Evolutionary conservation across 768 basidiomycete species (phyloP), one percentile per base, ranked within the genome.

Genomic region (Collybia sordida): DNA sequence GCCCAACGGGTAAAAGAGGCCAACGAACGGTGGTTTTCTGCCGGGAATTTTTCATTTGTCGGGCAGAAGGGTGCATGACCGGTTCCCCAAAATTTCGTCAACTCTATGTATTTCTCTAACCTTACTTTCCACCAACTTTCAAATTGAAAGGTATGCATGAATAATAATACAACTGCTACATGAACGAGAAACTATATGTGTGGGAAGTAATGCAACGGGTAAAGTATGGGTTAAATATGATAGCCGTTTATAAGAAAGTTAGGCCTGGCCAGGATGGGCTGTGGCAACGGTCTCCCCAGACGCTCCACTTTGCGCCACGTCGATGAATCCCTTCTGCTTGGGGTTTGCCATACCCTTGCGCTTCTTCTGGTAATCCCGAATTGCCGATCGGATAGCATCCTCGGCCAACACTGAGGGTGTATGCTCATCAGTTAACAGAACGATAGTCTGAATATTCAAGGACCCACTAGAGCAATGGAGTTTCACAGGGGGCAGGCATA

Each of bases 301-400:
- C 22, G 72, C 67, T 31, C 74, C 59, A 65, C 72, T 80, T 58
- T 86, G 85, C 0, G 85, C 69, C 35, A 86, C 86, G 63, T 90
- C 83, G 51, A 90, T 85, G 61, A 82, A 85, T 28, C 83, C 80
- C n/a, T 77, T 59, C 61, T 82, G 74, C 59, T 79, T 79, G 19
- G 79, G 73, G 53, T 79, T 73, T 18, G 71, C 52, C 58, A 77
- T 55, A 52, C 68, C 75, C 53, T 67, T 71, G 49, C 92, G 86
- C 77, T 99, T 99, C 52, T 82, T 81, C 62, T 85, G 83, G 74
- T 98, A 98, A 66, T 98, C 89, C 59, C 92, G 90, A 69, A 99
- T 99, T 37, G 97, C 97, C 9, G 95, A 96, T 46, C 90, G 92
- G 69, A 99, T 99, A 50, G 97, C 97, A 68, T 99, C 97, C 71